Percentiles rank a stretch among this genome's conserved stretches.
phyloP scores from a whole-genome alignment of 192 early-diverging fungal species.

The Entomortierella chlamydospora region DNA sequence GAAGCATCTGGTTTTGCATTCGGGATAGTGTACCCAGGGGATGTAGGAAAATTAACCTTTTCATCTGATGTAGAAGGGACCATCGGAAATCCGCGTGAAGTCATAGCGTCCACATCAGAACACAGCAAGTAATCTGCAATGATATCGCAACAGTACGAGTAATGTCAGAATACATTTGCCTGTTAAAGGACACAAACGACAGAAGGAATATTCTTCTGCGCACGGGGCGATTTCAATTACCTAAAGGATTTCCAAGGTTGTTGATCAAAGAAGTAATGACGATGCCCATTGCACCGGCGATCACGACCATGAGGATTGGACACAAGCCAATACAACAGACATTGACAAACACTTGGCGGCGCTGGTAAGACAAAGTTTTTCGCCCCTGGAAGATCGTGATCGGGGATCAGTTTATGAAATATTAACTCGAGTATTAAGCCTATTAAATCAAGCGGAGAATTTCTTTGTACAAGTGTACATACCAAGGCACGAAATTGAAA shows the following conservation, averaged over 20 bases:
- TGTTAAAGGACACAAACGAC: too few species aligned
- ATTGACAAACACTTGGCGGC: slow-evolving; percentile 78
- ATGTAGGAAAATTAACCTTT: slow-evolving; percentile 49
- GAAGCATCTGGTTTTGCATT: slow-evolving; percentile 42
- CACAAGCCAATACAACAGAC: slow-evolving; percentile 76
- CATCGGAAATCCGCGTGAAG: slow-evolving; percentile 33
- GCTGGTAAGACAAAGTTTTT: slow-evolving; percentile 78
- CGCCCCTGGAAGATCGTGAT: slow-evolving; percentile 45
- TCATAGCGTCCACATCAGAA: slow-evolving; percentile 58
- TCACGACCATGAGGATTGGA: slow-evolving; percentile 77
- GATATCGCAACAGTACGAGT: not conserved
- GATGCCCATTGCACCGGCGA: slow-evolving; percentile 66
- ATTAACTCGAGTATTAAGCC: not conserved
- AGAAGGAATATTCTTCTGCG: not conserved
- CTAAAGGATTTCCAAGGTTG: slow-evolving; percentile 54
- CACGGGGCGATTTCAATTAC: slow-evolving; percentile 28
- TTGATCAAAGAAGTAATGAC: slow-evolving; percentile 66
- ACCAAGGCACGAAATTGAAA: slow-evolving; percentile 57
- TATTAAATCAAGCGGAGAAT: not conserved
- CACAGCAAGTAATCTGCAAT: slow-evolving; percentile 61
- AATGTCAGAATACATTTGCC: too few species aligned
- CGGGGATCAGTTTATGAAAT: not conserved
- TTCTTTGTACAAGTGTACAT: not conserved
- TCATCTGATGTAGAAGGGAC: slow-evolving; percentile 25
- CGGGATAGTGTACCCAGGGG: slow-evolving; percentile 42